A percentile compares a stretch with the other conserved stretches of the same genome.
Evolutionary conservation across 2,329 filamentous ascomycete species (phyloP).

Genomic region (Penicillium expansum): DNA sequence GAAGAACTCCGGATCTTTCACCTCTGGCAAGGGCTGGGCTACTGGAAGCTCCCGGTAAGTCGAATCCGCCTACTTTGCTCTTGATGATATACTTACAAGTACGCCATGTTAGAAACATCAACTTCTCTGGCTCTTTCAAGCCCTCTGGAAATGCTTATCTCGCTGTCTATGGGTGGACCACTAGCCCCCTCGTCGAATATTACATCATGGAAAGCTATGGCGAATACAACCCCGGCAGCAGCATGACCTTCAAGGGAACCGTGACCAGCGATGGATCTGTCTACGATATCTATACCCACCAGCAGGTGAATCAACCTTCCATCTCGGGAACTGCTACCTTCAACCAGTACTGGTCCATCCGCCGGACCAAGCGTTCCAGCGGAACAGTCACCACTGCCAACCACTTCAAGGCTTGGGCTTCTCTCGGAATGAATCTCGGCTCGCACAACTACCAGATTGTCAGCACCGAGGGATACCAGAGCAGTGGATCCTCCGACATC

Average conservation of each 20-base stretch:
- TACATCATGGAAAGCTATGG: conserved; percentile 40
- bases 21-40: conserved; percentile 59
- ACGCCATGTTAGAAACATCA: conserved; percentile 22
- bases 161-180: conserved; percentile 45
- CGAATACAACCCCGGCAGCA: conserved; percentile 32
- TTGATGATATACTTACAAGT: not conserved
- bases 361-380: conserved; percentile 33
- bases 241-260: conserved; percentile 33
- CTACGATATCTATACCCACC: conserved; percentile 41
- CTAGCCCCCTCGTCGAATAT: conserved; percentile 37
- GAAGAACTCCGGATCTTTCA: conserved; percentile 52
- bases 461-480: conserved; percentile 45
- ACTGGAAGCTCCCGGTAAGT: conserved; percentile 51
- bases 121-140: conserved; percentile 30
- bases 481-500: conserved; percentile 38
- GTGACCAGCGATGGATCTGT: conserved; percentile 37
- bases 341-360: conserved; percentile 45
- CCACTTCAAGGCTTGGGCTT: conserved; percentile 39
- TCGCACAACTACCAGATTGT: conserved; percentile 44
- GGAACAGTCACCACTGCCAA: conserved; percentile 39
- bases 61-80: not conserved
- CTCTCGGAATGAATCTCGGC: conserved; percentile 33
- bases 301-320: conserved; percentile 40
- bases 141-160: conserved; percentile 36
- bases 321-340: conserved; percentile 44